phyloP scores from a whole-genome alignment of 192 early-diverging fungal species.

The Entomortierella chlamydospora region DNA sequence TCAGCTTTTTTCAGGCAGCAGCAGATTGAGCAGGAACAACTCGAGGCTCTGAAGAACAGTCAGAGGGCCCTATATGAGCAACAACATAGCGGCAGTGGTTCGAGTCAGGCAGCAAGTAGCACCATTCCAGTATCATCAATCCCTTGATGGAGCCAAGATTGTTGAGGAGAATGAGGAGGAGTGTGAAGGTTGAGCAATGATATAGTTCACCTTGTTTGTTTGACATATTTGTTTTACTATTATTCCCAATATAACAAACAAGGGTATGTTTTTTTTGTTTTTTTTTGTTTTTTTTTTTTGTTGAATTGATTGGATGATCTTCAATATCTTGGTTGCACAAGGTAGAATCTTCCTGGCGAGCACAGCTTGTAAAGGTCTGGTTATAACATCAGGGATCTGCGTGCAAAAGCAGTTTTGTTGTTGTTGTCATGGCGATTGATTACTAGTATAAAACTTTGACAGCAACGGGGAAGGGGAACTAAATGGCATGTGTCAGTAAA shows the following conservation, averaged over 20 bases:
- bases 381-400: no score
- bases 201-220: slow-evolving; percentile 9
- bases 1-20: slow-evolving; percentile 47
- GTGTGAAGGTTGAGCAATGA: no score
- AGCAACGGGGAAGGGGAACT: no score
- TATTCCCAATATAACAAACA: no score
- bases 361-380: no score
- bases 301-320: background rate
- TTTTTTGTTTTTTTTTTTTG: slow-evolving; percentile 6
- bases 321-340: background rate
- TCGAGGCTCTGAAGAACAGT: slow-evolving; percentile 30
- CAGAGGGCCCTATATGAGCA: slow-evolving; percentile 39
- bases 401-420: no score
- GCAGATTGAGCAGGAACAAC: slow-evolving; percentile 47
- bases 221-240: slow-evolving; percentile 50
- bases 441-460: no score
- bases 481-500: no score
- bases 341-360: no score
- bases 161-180: background rate
- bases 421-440: no score
- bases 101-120: slow-evolving; percentile 18
- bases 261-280: no score
- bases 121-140: slow-evolving; percentile 8
- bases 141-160: background rate
- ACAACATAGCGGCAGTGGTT: slow-evolving; percentile 16